Evolutionary conservation across 805 yeast species (phyloP).

Genomic region (Priceomyces medius): DNA sequence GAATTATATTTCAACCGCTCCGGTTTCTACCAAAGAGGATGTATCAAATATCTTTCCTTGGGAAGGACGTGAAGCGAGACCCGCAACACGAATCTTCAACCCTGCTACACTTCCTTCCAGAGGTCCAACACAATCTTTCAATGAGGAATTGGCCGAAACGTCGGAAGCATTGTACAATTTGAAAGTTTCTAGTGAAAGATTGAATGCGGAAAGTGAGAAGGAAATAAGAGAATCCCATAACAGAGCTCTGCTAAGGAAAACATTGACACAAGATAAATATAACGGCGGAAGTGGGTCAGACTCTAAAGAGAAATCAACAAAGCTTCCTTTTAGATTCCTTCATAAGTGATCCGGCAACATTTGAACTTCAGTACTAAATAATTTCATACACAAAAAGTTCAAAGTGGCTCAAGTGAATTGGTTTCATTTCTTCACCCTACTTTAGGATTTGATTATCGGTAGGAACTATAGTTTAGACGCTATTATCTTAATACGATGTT

Average conservation of each 20-base stretch:
- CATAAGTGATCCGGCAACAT: too few species aligned
- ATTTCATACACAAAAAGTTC: too few species aligned
- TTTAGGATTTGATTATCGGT: too few species aligned
- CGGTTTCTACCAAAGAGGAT: neutral
- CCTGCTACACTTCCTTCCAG: constrained; percentile 1
- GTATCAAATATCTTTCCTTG: constrained; percentile 24
- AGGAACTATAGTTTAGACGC: too few species aligned
- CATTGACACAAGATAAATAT: neutral
- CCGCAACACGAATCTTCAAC: constrained; percentile 27
- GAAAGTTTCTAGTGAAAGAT: constrained; percentile 9
- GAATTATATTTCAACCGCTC: too few species aligned
- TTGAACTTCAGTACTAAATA: too few species aligned
- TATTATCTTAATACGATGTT: too few species aligned
- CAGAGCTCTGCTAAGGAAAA: neutral
- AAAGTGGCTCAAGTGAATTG: too few species aligned
- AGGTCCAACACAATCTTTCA: neutral
- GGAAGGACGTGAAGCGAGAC: constrained; percentile 23
- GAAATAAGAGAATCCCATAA: neutral
- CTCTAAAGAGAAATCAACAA: too few species aligned
- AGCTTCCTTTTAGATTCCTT: too few species aligned
- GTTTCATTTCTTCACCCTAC: too few species aligned
- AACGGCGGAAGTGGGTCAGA: neutral
- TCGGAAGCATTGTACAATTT: neutral
- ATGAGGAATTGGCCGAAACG: constrained; percentile 5
- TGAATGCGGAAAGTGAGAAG: constrained; percentile 9